Conservation (phyloP, 352 stramenopile genomes). For the Globisporangium cederbergense region DNA sequence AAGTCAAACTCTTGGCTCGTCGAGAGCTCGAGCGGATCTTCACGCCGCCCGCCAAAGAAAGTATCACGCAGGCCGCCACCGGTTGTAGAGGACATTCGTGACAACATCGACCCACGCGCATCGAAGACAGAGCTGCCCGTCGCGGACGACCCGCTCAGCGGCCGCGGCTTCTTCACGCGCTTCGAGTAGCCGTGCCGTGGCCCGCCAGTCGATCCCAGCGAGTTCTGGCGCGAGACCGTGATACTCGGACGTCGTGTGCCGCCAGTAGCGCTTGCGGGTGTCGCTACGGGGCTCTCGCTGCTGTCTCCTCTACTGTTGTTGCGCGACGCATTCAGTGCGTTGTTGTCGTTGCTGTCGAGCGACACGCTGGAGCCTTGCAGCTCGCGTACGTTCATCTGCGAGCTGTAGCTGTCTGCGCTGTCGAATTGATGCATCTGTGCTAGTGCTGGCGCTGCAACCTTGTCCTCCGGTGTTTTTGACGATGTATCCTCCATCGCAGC, state of each 20-base stretch:
- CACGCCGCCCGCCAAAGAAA: conserved; percentile 44
- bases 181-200: conserved; percentile 6
- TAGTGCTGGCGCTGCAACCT: neutral
- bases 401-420: neutral
- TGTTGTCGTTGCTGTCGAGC: neutral
- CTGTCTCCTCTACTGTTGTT: conserved; percentile 1
- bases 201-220: conserved; percentile 7
- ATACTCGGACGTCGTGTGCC: conserved; percentile 6
- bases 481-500: neutral
- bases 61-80: conserved; percentile 40
- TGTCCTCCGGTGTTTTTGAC: neutral
- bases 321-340: neutral
- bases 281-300: neutral
- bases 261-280: neutral
- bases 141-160: conserved; percentile 36
- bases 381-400: neutral
- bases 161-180: conserved; percentile 26
- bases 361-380: neutral
- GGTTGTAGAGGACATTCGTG: conserved; percentile 34
- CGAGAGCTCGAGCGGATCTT: conserved; percentile 62
- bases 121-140: conserved; percentile 28
- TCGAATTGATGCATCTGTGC: neutral
- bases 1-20: conserved; percentile 69
- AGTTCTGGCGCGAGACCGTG: conserved; percentile 15
- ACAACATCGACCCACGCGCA: conserved; percentile 31